Evolutionary conservation across 345 rosid species (phyloP).

Genomic region (Aegle marmelos): DNA sequence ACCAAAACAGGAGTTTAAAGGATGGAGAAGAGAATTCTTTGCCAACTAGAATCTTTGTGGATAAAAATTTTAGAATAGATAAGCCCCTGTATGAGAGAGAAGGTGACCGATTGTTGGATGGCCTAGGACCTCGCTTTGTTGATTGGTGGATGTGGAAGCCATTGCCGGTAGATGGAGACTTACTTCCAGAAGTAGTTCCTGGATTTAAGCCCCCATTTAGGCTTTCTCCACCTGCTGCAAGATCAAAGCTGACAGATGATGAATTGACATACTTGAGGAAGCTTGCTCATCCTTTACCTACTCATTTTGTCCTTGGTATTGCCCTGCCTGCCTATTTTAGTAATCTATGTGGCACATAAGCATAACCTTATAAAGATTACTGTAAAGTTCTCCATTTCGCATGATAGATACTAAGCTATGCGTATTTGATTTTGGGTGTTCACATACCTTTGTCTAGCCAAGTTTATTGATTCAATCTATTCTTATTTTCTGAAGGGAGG

Average conservation of each 20-base stretch:
- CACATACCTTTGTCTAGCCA: conserved; percentile 4
- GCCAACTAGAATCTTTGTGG: conserved; percentile 9
- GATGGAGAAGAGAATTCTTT: conserved; percentile 18
- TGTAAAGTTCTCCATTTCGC: neutral
- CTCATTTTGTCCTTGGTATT: conserved; percentile 88
- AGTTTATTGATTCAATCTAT: conserved; percentile 12
- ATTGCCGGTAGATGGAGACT: conserved; percentile 82
- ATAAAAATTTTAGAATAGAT: conserved; percentile 24
- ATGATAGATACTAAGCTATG: neutral
- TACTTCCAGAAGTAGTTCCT: conserved; percentile 64
- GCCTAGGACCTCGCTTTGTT: conserved; percentile 76
- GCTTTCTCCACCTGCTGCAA: conserved; percentile 55
- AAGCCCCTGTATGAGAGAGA: conserved; percentile 74
- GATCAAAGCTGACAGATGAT: conserved; percentile 47
- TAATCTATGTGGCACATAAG: neutral
- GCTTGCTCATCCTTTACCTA: conserved; percentile 65
- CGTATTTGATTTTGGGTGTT: conserved; percentile 2
- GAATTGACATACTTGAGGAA: conserved; percentile 76
- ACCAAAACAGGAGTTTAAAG: conserved; percentile 5
- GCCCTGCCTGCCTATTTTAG: conserved; percentile 1
- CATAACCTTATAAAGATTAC: neutral
- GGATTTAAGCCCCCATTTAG: conserved; percentile 69
- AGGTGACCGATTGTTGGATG: conserved; percentile 77
- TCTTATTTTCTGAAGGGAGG: conserved; percentile 51
- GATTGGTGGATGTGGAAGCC: conserved; percentile 98